A percentile compares a stretch with the other conserved stretches of the same genome.
phyloP scores from a whole-genome alignment of 805 yeast species.

The Maudiozyma pseudohumilis region DNA sequence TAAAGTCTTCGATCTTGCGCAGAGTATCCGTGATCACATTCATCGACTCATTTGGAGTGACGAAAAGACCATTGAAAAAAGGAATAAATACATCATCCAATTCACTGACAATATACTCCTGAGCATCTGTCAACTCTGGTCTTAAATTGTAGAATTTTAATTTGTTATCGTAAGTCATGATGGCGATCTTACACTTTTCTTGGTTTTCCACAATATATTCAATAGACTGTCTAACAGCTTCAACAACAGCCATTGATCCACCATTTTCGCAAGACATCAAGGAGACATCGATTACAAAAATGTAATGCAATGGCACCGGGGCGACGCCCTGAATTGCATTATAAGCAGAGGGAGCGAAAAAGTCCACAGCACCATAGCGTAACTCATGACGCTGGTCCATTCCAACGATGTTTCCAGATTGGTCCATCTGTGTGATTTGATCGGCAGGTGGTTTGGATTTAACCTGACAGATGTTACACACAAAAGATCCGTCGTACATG shows the following conservation, averaged over 20 bases:
- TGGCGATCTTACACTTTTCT: constrained; percentile 47
- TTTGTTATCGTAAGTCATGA: constrained; percentile 65
- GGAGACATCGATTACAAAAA: constrained; percentile 66
- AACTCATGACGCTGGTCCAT: constrained; percentile 42
- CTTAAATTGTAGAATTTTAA: constrained; percentile 66
- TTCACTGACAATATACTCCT: constrained; percentile 55
- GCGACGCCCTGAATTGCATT: constrained; percentile 37
- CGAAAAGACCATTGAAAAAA: constrained; percentile 64
- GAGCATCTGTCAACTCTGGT: constrained; percentile 45
- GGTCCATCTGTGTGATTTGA: constrained; percentile 54
- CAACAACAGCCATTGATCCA: constrained; percentile 43
- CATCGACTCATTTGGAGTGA: constrained; percentile 60
- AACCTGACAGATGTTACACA: constrained; percentile 82
- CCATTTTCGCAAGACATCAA: constrained; percentile 53
- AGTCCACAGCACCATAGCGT: constrained; percentile 75
- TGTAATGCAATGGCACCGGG: constrained; percentile 49
- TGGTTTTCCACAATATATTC: constrained; percentile 25
- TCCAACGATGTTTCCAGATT: constrained; percentile 55
- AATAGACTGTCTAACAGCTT: constrained; percentile 54
- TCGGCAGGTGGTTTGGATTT: constrained; percentile 59
- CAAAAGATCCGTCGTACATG: constrained; percentile 49
- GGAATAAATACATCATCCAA: constrained; percentile 60
- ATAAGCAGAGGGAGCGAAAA: constrained; percentile 65
- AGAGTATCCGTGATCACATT: constrained; percentile 58
- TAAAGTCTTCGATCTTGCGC: constrained; percentile 34